These are phyloP conservation scores for Bombardia bombarda DNA, from an alignment of 495 filamentous ascomycete genomes.

Conservation along the genomic window DNA sequence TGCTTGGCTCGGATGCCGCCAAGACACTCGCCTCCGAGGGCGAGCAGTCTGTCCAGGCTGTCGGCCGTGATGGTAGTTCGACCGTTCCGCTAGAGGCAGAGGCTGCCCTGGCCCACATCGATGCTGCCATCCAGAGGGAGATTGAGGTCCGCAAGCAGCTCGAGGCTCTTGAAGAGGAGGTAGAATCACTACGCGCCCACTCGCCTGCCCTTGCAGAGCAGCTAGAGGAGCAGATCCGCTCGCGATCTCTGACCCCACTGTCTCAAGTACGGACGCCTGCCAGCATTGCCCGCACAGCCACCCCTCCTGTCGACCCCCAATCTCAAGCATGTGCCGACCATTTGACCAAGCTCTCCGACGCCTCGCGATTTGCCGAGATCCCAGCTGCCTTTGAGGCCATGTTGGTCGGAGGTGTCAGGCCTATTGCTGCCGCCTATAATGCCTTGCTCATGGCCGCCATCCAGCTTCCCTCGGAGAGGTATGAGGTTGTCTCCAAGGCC, in stretches of 20 bases:
- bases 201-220: slow-evolving; percentile 29
- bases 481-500: slow-evolving; percentile 78
- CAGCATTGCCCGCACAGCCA: slow-evolving; percentile 33
- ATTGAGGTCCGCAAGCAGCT: slow-evolving; percentile 37
- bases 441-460: slow-evolving; percentile 77
- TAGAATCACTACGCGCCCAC: slow-evolving; percentile 25
- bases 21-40: slow-evolving; percentile 30
- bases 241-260: slow-evolving; percentile 29
- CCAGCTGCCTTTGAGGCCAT: slow-evolving; percentile 83
- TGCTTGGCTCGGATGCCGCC: slow-evolving; percentile 42
- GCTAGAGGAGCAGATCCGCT: slow-evolving; percentile 29
- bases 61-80: slow-evolving; percentile 9
- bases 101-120: slow-evolving; percentile 40
- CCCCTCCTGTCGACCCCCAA: slow-evolving; percentile 45
- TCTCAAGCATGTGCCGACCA: slow-evolving; percentile 64
- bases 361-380: slow-evolving; percentile 71
- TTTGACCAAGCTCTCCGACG: slow-evolving; percentile 60
- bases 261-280: slow-evolving; percentile 32
- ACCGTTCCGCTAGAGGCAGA: slow-evolving; percentile 27
- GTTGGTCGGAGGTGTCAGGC: slow-evolving; percentile 67
- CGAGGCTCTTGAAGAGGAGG: slow-evolving; percentile 38
- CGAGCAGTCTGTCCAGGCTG: slow-evolving; percentile 12
- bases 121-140: slow-evolving; percentile 40
- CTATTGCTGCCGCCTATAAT: slow-evolving; percentile 81
- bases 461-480: slow-evolving; percentile 59